Conservation (phyloP, 2,329 filamentous ascomycete species). For the Neocatenulostroma microsporum region DNA sequence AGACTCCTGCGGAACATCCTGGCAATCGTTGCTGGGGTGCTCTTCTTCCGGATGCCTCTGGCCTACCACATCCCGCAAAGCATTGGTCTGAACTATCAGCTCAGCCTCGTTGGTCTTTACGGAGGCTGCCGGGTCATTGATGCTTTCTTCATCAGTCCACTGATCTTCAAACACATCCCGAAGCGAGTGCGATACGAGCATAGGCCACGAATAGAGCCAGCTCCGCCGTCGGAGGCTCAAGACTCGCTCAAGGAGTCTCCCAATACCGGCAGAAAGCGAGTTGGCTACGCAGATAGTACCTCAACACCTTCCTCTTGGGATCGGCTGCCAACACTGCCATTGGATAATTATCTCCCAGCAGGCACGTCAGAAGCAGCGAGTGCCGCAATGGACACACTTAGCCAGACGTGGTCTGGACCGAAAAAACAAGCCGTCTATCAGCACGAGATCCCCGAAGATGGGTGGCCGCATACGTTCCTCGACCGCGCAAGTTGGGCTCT, state of each 20-base stretch:
- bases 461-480: conserved; percentile 32
- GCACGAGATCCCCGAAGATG: conserved; percentile 34
- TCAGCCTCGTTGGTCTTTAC: conserved; percentile 38
- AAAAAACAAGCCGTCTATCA: conserved; percentile 24
- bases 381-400: conserved; percentile 9
- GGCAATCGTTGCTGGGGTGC: conserved; percentile 30
- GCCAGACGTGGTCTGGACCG: conserved; percentile 18
- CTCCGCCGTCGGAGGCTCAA: conserved; percentile 22
- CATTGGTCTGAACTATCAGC: conserved; percentile 40
- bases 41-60: conserved; percentile 38
- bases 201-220: conserved; percentile 25
- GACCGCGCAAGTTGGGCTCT: conserved; percentile 39
- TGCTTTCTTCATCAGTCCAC: conserved; percentile 38
- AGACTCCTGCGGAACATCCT: conserved; percentile 31
- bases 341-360: conserved; percentile 8
- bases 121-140: conserved; percentile 37
- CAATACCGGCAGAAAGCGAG: conserved; percentile 3
- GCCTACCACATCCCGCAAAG: conserved; percentile 38
- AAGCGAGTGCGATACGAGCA: conserved; percentile 37
- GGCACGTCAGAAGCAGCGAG: conserved; percentile 4
- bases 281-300: conserved; percentile 2
- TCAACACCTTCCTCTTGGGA: conserved; percentile 7
- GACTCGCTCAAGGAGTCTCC: conserved; percentile 9
- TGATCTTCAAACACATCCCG: conserved; percentile 34
- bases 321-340: conserved; percentile 8